Evolutionary conservation across 805 yeast genomes (phyloP), one percentile per base, ranked within the genome.

Genomic region (Kodamaea nitidulidarum): DNA sequence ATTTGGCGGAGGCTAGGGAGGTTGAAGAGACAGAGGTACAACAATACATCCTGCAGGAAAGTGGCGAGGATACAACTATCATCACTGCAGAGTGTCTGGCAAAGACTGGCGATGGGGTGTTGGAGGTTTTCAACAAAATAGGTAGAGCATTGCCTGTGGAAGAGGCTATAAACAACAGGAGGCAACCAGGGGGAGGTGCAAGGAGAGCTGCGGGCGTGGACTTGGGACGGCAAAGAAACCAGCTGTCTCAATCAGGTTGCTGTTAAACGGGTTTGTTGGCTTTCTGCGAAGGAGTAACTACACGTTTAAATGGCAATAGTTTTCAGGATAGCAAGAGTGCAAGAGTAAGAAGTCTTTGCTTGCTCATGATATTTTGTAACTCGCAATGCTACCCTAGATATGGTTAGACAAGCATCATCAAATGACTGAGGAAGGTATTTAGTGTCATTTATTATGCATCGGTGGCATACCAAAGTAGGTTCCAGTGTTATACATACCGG

Each of bases 1-100:
- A 84, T 62, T 63, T 84, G 47, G 73, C 58, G 11, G 63, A 60
- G 3, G 70, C 72, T 25, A 67, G 88, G 36, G 61, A 66, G 39
- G 70, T 68, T 2, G 60, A 56, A 3, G 59, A 55, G 41, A 41
- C 44, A 11, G 68, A 62, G 39, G 85, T 86, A 0, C 61, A 63
- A 48, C 67, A 73, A 24, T 81, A 79, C 41, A 47, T 67, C 14
- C 51, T 46, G 24, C 54, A 49, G 40, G 49, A 63, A 12, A 50
- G 53, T 51, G 79, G 81, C 2, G 83, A 77, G 41, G 71, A 73
- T 40, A 37, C 39, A 28, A 24, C 7, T 10, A 55, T 67, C 8
- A 52, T 68, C 32, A 48, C 50, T 11, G 45, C 59, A n/a, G 73
- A 66, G 49, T 67, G 74, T 46, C 67, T 73, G 10, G 74, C 74